Evolutionary conservation across 2,329 filamentous ascomycete genomes (phyloP).

Genomic region (Huntiella decipiens): DNA sequence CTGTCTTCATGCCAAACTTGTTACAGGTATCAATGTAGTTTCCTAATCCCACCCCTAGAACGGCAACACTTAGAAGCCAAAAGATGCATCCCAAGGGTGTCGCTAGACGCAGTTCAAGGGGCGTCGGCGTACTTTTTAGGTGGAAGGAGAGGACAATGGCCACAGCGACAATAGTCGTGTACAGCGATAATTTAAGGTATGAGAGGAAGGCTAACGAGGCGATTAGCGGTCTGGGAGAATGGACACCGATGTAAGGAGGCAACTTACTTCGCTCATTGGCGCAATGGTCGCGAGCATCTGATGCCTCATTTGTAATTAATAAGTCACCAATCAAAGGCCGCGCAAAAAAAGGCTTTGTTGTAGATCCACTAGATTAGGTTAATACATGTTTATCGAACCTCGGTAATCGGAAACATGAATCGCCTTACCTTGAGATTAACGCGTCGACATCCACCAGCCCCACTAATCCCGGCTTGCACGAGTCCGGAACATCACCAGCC

Average conservation of each 20-base stretch:
- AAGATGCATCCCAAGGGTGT: slow-evolving; percentile 74
- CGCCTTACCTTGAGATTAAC: too few species aligned
- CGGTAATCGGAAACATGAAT: not conserved
- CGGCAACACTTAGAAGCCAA: slow-evolving; percentile 65
- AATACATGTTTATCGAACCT: not conserved
- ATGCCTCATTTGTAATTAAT: slow-evolving; percentile 55
- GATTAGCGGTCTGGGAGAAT: not conserved
- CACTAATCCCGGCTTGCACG: too few species aligned
- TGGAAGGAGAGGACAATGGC: slow-evolving; percentile 92
- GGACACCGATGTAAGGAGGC: not conserved
- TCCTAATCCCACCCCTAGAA: slow-evolving; percentile 54
- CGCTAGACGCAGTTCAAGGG: slow-evolving; percentile 56
- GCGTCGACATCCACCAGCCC: too few species aligned
- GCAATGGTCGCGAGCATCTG: slow-evolving; percentile 59
- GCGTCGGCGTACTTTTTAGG: slow-evolving; percentile 51
- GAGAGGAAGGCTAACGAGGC: slow-evolving; percentile 51
- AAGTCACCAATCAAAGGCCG: slow-evolving; percentile 47
- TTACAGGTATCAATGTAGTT: slow-evolving; percentile 74
- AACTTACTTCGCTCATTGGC: slow-evolving; percentile 52
- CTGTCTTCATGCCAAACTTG: slow-evolving; percentile 58
- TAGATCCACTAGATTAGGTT: not conserved
- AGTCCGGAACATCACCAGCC: too few species aligned
- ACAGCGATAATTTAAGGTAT: slow-evolving; percentile 73
- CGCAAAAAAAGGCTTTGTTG: slow-evolving; percentile 27
- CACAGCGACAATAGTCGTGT: slow-evolving; percentile 75